phyloP scores from a whole-genome alignment of 2,329 filamentous ascomycete genomes.

The Diaporthe caulivora region DNA sequence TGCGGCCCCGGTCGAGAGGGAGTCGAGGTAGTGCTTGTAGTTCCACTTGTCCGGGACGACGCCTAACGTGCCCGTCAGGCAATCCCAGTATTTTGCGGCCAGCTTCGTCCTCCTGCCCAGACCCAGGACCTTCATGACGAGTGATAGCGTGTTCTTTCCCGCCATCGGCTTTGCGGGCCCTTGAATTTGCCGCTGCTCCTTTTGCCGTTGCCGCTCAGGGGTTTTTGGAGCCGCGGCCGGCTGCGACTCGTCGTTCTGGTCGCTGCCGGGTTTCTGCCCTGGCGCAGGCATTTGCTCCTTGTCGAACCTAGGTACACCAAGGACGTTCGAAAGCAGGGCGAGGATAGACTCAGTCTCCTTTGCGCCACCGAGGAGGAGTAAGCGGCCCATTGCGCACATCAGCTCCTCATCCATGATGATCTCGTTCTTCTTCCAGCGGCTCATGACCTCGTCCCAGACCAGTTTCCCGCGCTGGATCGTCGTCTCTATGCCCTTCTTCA shows the following conservation, averaged over 20 bases:
- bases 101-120: constrained; percentile 70
- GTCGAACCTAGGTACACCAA: constrained; percentile 73
- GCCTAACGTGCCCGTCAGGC: constrained; percentile 71
- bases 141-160: constrained; percentile 71
- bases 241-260: neutral
- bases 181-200: neutral
- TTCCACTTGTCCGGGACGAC: constrained; percentile 80
- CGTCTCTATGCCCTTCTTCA: constrained; percentile 51
- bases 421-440: constrained; percentile 79
- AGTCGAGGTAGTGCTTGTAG: constrained; percentile 75
- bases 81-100: constrained; percentile 84
- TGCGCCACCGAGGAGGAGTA: constrained; percentile 76
- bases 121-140: constrained; percentile 75
- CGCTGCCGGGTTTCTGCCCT: constrained; percentile 48
- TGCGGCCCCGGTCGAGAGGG: constrained; percentile 74
- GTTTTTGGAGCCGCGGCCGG: neutral
- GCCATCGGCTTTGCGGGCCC: constrained; percentile 36
- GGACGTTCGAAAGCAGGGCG: constrained; percentile 83
- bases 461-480: constrained; percentile 75
- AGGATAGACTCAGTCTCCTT: constrained; percentile 79
- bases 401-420: constrained; percentile 82
- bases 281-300: neutral
- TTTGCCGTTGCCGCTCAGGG: neutral
- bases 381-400: constrained; percentile 82
- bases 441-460: constrained; percentile 84